Conservation (phyloP, 179 eudicot species). For the Silene noctiflora region DNA sequence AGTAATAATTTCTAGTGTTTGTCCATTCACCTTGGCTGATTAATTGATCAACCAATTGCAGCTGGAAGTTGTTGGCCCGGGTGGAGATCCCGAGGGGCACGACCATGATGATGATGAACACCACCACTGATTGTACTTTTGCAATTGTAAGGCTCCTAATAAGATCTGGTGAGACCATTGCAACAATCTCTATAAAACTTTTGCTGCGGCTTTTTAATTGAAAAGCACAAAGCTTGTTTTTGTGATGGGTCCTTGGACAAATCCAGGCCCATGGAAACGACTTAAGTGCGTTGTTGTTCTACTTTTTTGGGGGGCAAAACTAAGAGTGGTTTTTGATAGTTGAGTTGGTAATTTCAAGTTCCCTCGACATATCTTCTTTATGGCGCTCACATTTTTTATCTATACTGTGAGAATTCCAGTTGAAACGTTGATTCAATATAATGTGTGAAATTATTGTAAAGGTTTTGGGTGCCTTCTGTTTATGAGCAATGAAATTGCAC, state of each 20-base stretch:
- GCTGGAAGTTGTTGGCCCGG: constrained; percentile 95
- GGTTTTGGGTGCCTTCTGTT: too few species aligned
- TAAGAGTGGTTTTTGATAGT: constrained; percentile 25
- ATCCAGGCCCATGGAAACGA: constrained; percentile 29
- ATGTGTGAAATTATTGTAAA: constrained; percentile 2
- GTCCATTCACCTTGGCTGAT: background rate
- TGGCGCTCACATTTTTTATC: constrained; percentile 12
- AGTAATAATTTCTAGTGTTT: too few species aligned
- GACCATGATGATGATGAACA: constrained; percentile 61
- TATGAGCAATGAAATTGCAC: too few species aligned
- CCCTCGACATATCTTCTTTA: constrained; percentile 19
- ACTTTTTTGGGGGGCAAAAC: constrained; percentile 23
- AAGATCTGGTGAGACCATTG: constrained; percentile 46
- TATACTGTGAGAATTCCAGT: background rate
- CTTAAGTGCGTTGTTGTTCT: constrained; percentile 23
- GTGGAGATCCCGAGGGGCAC: constrained; percentile 93
- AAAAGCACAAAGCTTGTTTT: constrained; percentile 38
- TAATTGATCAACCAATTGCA: constrained; percentile 25
- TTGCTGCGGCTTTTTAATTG: constrained; percentile 37
- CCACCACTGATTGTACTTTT: constrained; percentile 48
- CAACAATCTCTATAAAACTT: constrained; percentile 33
- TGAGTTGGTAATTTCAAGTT: constrained; percentile 32
- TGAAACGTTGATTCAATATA: background rate
- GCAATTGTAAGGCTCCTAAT: constrained; percentile 18
- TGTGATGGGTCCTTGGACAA: constrained; percentile 28